A percentile compares a stretch with the other conserved stretches of the same genome.
Evolutionary conservation across 306 rosid genomes (phyloP).

Genomic region (Fragaria nilgerrensis): DNA sequence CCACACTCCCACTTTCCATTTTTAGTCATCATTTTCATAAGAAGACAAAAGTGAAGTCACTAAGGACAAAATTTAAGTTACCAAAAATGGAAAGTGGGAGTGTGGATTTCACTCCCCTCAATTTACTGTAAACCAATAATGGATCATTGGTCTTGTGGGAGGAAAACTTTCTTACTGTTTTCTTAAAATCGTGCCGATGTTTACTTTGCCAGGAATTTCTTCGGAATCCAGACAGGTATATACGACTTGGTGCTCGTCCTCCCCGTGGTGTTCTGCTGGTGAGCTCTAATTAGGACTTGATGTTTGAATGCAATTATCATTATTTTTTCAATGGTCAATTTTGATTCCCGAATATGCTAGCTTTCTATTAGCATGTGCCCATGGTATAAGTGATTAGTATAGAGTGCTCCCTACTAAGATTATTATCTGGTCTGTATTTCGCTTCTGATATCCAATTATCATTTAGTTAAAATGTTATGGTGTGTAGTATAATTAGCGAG

Average conservation of each 20-base stretch:
- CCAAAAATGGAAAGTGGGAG: no score
- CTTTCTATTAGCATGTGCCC: background rate
- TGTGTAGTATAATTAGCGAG: conserved; percentile 14
- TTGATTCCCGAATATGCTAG: background rate
- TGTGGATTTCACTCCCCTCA: background rate
- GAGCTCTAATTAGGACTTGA: conserved; percentile 41
- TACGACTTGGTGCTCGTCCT: conserved; percentile 97
- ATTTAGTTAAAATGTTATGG: background rate
- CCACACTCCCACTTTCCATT: no score
- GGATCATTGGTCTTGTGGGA: conserved; percentile 19
- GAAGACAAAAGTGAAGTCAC: no score
- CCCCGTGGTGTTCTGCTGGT: conserved; percentile 99
- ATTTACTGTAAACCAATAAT: conserved; percentile 3
- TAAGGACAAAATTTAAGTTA: no score
- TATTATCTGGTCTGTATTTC: background rate
- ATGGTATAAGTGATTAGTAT: background rate
- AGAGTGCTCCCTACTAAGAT: background rate
- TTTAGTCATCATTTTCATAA: no score
- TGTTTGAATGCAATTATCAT: background rate
- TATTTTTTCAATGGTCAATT: background rate
- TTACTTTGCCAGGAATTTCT: conserved; percentile 86
- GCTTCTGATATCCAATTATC: background rate
- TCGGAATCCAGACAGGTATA: conserved; percentile 88
- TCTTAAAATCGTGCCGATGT: conserved; percentile 20
- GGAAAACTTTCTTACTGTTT: background rate